Evolutionary conservation across 768 basidiomycete species (phyloP), one percentile per base, ranked within the genome.

Genomic region (Chiua virens): DNA sequence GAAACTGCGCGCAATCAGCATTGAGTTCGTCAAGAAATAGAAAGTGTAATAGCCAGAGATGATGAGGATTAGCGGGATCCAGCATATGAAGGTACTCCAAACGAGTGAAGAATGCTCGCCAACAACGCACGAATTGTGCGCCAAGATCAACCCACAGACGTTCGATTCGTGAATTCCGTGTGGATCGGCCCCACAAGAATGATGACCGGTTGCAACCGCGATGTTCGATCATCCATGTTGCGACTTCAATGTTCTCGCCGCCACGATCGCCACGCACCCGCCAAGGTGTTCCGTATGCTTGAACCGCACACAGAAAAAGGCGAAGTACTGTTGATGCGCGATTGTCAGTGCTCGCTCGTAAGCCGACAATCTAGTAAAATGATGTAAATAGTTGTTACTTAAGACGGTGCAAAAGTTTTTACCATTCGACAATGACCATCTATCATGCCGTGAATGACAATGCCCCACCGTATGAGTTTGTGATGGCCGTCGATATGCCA

Each of bases 111-210:
- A 79, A 78, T 0, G 70, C 74, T 1, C 65, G 35, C 79, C 79
- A 80, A 13, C 22, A 37, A 3, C 64, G 58, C 1, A 59, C 70
- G 67, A 79, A 79, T 9, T 73, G 67, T 0, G 49, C 36, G 0
- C 75, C 73, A 35, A 75, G 63, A 42, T 79, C 76, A 14, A 75
- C 67, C 77, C 77, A 79, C 0, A 79, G 59, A 0, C 65, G 45
- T 53, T 80, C 78, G 51, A 79, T 79, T 0, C 68, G 59, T 0
- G 72, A 72, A 47, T 80, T 81, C 5, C 59, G 54, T 0, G 73
- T 75, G 0, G 73, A 79, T 8, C 65, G 67, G 30, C 61, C 66
- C 66, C 66, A 71, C 11, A 73, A 39, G 35, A 68, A 71, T 0
- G 60, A 66, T 1, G 52, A 42, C 1, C 43, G 23, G 17, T 69